Evolutionary conservation across 2,329 filamentous ascomycete species (phyloP).

Genomic region (Septoria linicola): DNA sequence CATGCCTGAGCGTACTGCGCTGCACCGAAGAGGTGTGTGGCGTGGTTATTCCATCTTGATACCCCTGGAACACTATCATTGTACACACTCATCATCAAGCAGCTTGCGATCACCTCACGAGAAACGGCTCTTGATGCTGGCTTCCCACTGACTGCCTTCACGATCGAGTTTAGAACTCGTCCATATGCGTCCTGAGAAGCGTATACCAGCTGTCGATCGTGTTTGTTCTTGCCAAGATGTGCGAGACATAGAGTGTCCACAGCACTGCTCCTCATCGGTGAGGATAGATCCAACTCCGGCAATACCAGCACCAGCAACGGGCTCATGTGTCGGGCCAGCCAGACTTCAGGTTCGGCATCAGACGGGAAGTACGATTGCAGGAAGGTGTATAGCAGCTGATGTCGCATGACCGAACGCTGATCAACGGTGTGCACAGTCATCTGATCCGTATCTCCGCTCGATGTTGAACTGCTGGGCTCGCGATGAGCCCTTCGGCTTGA

Average conservation of each 20-base stretch:
- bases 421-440: conserved; percentile 7
- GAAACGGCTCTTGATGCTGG: conserved; percentile 1
- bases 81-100: conserved; percentile 17
- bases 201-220: conserved; percentile 14
- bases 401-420: conserved; percentile 3
- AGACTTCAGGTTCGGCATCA: conserved; percentile 12
- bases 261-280: conserved; percentile 18
- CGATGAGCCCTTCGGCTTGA: neutral
- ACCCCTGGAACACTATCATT: conserved; percentile 11
- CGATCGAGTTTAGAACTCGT: conserved; percentile 10
- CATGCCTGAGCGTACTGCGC: conserved; percentile 18
- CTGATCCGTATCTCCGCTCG: conserved; percentile 5
- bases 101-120: conserved; percentile 16
- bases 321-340: conserved; percentile 17
- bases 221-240: conserved; percentile 11
- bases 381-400: conserved; percentile 14
- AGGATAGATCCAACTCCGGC: conserved; percentile 17
- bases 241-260: conserved; percentile 20
- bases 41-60: conserved; percentile 11
- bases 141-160: conserved; percentile 11
- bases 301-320: conserved; percentile 13
- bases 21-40: conserved; percentile 19
- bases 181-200: conserved; percentile 19
- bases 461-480: conserved; percentile 1
- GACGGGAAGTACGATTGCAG: conserved; percentile 14